phyloP scores from a whole-genome alignment of 225 moss, liverwort and hornwort genomes.

The Thuidium tamariscinum region DNA sequence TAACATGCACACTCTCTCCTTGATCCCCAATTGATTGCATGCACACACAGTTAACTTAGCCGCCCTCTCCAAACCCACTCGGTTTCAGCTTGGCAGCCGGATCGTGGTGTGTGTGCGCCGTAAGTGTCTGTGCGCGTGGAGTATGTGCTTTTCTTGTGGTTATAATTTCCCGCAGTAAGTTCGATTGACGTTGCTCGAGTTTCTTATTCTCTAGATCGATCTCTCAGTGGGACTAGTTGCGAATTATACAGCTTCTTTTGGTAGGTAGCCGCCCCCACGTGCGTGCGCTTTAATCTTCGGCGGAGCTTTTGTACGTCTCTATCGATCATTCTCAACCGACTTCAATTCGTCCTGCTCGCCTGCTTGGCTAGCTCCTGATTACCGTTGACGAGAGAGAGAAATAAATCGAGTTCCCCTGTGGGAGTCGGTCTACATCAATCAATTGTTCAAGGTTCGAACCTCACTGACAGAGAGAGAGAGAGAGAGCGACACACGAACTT shows the following conservation, averaged over 20 bases:
- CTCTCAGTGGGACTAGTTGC: neutral
- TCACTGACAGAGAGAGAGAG: too few relatives aligned
- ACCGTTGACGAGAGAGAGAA: neutral
- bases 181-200: neutral
- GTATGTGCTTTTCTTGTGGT: neutral
- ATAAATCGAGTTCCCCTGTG: too few relatives aligned
- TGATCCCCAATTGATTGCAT: too few relatives aligned
- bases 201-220: slow-evolving; percentile 1
- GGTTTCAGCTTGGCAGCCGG: neutral
- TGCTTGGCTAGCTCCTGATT: neutral
- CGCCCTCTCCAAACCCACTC: neutral
- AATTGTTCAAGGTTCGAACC: neutral
- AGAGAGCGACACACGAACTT: neutral
- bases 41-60: neutral
- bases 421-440: neutral
- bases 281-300: neutral
- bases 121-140: neutral
- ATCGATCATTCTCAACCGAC: neutral
- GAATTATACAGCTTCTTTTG: neutral
- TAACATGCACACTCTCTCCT: neutral
- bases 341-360: neutral
- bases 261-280: neutral
- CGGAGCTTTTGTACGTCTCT: neutral
- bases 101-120: neutral
- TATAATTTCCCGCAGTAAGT: neutral